Conservation (phyloP, 2,329 filamentous ascomycete genomes). For the Pseudogymnoascus sp. region DNA sequence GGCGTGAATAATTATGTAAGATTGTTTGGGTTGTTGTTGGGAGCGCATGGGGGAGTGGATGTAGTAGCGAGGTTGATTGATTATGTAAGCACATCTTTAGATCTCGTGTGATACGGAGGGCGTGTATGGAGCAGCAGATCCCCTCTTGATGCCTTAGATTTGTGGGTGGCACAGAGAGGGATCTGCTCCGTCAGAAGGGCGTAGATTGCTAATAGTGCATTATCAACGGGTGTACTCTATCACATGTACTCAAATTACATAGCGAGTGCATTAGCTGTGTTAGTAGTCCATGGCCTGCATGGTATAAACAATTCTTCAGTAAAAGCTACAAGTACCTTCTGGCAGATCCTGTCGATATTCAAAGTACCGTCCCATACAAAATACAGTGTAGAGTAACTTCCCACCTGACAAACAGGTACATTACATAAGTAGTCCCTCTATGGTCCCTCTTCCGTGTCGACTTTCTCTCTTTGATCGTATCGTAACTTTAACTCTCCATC, state of each 20-base stretch:
- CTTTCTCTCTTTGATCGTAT: too few species aligned
- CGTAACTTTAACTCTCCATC: too few species aligned
- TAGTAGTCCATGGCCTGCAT: neutral
- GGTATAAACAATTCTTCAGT: neutral
- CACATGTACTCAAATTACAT: too few species aligned
- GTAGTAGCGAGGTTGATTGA: neutral
- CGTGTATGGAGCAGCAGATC: too few species aligned
- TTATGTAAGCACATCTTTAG: neutral
- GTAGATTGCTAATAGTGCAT: too few species aligned
- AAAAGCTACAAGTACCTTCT: neutral
- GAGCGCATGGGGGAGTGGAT: neutral
- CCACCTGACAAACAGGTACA: neutral
- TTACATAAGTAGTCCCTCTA: neutral
- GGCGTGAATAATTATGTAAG: neutral
- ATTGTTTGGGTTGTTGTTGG: neutral
- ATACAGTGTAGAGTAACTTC: neutral
- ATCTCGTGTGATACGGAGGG: too few species aligned
- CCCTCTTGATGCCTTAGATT: neutral
- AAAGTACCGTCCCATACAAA: neutral
- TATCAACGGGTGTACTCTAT: too few species aligned
- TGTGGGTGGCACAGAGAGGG: neutral
- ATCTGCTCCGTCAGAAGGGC: too few species aligned
- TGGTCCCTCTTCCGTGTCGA: neutral
- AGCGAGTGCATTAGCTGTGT: neutral
- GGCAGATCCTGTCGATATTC: neutral